A percentile compares a stretch with the other conserved stretches of the same genome.
Evolutionary conservation across 2,329 filamentous ascomycete species (phyloP).

Genomic region (Fusarium bactridioides): DNA sequence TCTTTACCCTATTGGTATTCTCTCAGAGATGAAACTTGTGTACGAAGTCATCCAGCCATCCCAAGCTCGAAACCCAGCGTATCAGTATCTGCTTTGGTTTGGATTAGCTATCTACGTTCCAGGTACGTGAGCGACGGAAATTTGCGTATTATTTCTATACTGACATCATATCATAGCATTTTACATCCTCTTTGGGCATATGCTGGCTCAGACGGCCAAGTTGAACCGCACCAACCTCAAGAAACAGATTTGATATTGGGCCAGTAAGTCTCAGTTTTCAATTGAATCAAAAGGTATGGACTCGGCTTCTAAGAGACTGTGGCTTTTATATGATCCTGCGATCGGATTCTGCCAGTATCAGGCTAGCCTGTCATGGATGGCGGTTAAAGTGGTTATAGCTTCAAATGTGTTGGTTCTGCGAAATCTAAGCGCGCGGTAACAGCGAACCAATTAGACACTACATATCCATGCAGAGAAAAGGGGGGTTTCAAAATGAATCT

Average conservation of each 20-base stretch:
- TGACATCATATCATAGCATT: slow-evolving; percentile 1
- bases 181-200: slow-evolving; percentile 29
- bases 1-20: slow-evolving; percentile 27
- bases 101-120: slow-evolving; percentile 21
- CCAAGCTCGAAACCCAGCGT: slow-evolving; percentile 6
- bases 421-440: neutral
- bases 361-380: neutral
- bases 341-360: neutral
- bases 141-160: neutral
- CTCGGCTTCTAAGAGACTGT: fast-evolving
- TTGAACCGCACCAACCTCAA: neutral
- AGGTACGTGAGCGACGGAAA: neutral
- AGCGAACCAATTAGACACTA: neutral
- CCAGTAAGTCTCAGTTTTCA: neutral
- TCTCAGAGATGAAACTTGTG: slow-evolving; percentile 29
- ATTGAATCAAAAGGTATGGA: neutral
- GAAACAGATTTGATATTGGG: neutral
- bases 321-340: neutral
- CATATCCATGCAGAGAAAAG: neutral
- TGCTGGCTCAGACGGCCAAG: slow-evolving; percentile 34
- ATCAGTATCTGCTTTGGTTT: slow-evolving; percentile 34
- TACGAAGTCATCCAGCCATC: slow-evolving; percentile 33
- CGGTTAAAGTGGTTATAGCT: neutral
- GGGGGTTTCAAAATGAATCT: neutral
- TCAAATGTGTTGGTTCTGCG: neutral